Percentiles rank a stretch among this genome's conserved stretches.
phyloP scores from a whole-genome alignment of 305 asterid species.

The Caryopteris hybrid region DNA sequence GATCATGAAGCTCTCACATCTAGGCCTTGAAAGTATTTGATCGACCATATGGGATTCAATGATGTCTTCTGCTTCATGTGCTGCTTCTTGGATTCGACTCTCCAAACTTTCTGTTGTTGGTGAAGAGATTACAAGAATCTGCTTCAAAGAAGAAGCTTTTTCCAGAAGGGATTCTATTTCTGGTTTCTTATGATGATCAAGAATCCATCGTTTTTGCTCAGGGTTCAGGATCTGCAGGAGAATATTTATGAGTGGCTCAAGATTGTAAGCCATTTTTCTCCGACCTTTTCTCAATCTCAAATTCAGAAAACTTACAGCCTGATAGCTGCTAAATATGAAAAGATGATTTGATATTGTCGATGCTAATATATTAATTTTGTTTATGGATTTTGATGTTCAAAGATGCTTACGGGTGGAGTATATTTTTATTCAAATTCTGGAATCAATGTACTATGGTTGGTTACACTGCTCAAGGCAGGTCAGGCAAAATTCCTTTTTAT shows the following conservation, averaged over 20 bases:
- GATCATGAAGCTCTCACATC: neutral
- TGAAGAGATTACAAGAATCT: slow-evolving; percentile 4
- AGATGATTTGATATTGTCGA: neutral
- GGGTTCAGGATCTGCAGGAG: slow-evolving; percentile 12
- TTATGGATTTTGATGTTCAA: neutral
- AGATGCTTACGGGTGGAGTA: neutral
- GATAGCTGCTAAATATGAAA: neutral
- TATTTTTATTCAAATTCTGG: too few relatives aligned
- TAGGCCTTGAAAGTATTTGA: neutral
- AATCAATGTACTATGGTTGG: too few relatives aligned
- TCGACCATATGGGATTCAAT: neutral
- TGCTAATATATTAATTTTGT: too few relatives aligned
- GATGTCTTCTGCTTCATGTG: slow-evolving; percentile 14
- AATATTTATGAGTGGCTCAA: slow-evolving; percentile 7
- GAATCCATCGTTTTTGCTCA: neutral
- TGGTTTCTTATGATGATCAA: neutral
- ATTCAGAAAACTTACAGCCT: neutral
- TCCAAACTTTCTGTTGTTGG: slow-evolving; percentile 1
- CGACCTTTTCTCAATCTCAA: neutral
- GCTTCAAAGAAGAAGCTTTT: slow-evolving; percentile 1
- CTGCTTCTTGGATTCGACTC: slow-evolving; percentile 15
- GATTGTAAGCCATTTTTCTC: slow-evolving; percentile 14
- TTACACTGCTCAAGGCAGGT: too few relatives aligned
- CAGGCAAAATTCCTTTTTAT: too few relatives aligned
- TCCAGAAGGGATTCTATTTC: slow-evolving; percentile 10